These are phyloP conservation scores for Tetragonia tetragonoides DNA, from an alignment of 148 eudicot genomes.

Conservation along the genomic window DNA sequence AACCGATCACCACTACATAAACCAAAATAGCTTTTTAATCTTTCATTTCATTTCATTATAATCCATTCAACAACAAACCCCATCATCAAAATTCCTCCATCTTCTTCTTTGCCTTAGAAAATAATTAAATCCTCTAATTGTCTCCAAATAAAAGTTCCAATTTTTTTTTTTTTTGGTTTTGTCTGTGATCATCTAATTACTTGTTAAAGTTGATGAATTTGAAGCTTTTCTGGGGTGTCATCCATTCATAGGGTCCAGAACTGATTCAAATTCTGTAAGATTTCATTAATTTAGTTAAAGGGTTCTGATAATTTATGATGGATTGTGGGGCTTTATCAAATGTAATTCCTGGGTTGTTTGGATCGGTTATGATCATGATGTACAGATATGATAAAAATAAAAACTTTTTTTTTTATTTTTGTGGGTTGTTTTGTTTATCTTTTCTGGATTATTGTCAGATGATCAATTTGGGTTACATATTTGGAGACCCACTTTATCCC, in stretches of 20 bases:
- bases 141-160: conserved; percentile 2
- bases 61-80: conserved; percentile 17
- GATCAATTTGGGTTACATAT: conserved; percentile 24
- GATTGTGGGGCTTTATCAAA: conserved; percentile 32
- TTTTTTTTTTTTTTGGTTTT: background rate
- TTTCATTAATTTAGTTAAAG: conserved; percentile 22
- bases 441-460: conserved; percentile 3
- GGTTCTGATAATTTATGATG: conserved; percentile 35
- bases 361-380: conserved; percentile 52
- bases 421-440: conserved; percentile 7
- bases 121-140: background rate
- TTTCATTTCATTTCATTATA: background rate
- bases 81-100: conserved; percentile 21
- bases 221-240: conserved; percentile 12
- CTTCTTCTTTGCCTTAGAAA: background rate
- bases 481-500: conserved; percentile 24
- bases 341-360: conserved; percentile 25
- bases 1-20: conserved; percentile 9
- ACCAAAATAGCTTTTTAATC: conserved; percentile 7
- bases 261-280: conserved; percentile 14
- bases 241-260: conserved; percentile 13
- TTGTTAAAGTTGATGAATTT: conserved; percentile 20
- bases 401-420: conserved; percentile 20
- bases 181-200: conserved; percentile 16
- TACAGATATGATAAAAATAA: conserved; percentile 8